Base-by-base conservation (phyloP, 2,329 filamentous ascomycete species). In the Diplocarpon mali region DNA sequence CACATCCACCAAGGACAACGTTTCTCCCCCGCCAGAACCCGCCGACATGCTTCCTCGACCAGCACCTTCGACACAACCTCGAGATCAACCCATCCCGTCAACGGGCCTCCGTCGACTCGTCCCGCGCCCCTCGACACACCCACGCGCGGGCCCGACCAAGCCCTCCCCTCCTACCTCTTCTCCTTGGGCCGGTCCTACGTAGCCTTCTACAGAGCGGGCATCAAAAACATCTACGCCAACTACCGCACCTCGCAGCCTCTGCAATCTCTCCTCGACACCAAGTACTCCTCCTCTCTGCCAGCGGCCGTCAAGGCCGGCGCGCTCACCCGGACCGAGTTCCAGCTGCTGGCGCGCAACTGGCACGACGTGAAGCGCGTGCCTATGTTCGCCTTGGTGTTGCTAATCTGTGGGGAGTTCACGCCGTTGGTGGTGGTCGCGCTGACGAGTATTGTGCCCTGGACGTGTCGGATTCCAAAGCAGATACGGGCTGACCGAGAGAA, bases 381-480 rank as follows among this genome's bases (percentile, higher is more conserved):
- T 0, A 63, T 84, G 1, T 95, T 98, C 61, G 80, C 69, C 0
- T 49, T 94, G 2, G 67, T 95, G 40, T 70, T 95, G 6, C 57
- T 90, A 1, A 51, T 94, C 13, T 85, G 84, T 60, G 90, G 88
- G 20, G 90, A 96, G 65, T 82, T 94, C 65, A 85, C 89, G 1
- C 87, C 89, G 0, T 60, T 96, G 5, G 65, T 93, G 5, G 82
- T 94, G 1, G 67, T 88, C 6, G 74, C 78, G 28, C 67, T 94
- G 20, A 78, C 80, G 15, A 68, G 68, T 31, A 68, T 87, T 16
- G 83, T 94, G 20, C 90, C 90, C 0, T 77, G 78, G 55, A 83
- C 86, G 0, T 95, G 90, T 63, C 76, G 87, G 10, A 83, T 95
- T 47, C 90, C 90, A 0, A 68, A 67, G 32, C 90, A 95, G 66